Base-by-base conservation (phyloP, 1,284 basidiomycete genomes). In the Malassezia sp. region DNA sequence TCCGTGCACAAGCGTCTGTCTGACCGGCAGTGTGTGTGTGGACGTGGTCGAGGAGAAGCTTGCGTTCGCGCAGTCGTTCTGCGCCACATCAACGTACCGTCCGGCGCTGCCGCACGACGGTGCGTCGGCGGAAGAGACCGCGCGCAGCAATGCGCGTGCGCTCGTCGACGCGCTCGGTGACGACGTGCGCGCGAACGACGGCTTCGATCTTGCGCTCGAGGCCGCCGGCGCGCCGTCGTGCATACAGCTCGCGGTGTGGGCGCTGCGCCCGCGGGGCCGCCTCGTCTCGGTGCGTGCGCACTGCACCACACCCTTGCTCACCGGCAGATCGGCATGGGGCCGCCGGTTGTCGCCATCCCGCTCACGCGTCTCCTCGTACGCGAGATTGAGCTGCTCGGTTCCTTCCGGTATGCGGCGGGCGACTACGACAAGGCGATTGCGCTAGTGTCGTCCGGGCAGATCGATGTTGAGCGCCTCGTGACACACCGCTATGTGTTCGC, bases 381-480 rank as follows among this genome's bases (percentile, higher is more conserved):
- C 37, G 60, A 62, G 38, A 42, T 62, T 37, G 34, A 54, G 36
- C 22, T 62, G 29, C 53, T 52, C 11, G 60, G 60, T 26, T 85
- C 84, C 14, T 88, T 89, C 81, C 81, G 86, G 53, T 88, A 84
- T 57, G 83, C 82, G 9, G 79, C 83, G 36, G 85, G 84, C 21
- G 82, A 84, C 37, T 75, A 75, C 59, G 66, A 71, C n/a, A 71
- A 76, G n/a, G 74, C 76, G 26, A 76, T 79, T 52, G 73, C 73
- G 30, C 71, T 79, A 27, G 77, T 76, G 37, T 71, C 74, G 38
- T 69, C 74, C 18, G 75, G 76, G 11, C 61, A 73, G 44, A 71
- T 79, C 53, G 73, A 78, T 55, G 73, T 79, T 48, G 74, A 74
- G 45, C 74, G 75, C 14, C 77, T 73, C 77, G 86, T 80, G 82